These are phyloP conservation scores for Emmonsiellopsis sp. DNA, from an alignment of 2,329 filamentous ascomycete species.

Conservation along the genomic window DNA sequence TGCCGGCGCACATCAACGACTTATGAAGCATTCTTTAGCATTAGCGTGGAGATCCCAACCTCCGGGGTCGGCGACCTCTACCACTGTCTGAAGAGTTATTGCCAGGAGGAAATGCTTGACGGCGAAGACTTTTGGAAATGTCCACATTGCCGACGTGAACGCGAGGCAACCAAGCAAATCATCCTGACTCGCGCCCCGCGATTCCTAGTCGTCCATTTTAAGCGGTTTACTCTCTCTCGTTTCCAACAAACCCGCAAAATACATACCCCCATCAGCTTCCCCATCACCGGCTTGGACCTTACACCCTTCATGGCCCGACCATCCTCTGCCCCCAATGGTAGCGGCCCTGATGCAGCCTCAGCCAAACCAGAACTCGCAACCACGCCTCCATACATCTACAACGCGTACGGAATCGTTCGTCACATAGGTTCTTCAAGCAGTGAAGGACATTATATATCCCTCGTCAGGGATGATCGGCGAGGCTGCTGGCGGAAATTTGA, in stretches of 20 bases:
- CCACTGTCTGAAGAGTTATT: conserved; percentile 62
- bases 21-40: conserved; percentile 62
- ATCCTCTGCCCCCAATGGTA: conserved; percentile 18
- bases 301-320: conserved; percentile 50
- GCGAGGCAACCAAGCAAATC: conserved; percentile 60
- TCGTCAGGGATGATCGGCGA: conserved; percentile 52
- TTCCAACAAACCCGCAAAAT: conserved; percentile 56
- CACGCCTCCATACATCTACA: conserved; percentile 59
- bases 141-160: conserved; percentile 60
- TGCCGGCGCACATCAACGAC: conserved; percentile 57
- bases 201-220: conserved; percentile 69
- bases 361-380: conserved; percentile 27
- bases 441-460: conserved; percentile 72
- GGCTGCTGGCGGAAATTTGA: conserved; percentile 55
- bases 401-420: conserved; percentile 76
- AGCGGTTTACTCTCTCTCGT: conserved; percentile 55
- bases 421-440: conserved; percentile 61
- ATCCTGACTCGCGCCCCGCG: conserved; percentile 71
- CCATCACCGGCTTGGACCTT: conserved; percentile 60
- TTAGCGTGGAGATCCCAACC: conserved; percentile 56
- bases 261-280: conserved; percentile 64
- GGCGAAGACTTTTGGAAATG: conserved; percentile 65
- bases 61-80: conserved; percentile 52
- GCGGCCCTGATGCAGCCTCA: conserved; percentile 51
- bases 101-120: conserved; percentile 56